Percentiles rank a stretch among this genome's conserved stretches.
Conservation (phyloP, 2,329 filamentous ascomycete species). For the Exophiala oligosperma region DNA sequence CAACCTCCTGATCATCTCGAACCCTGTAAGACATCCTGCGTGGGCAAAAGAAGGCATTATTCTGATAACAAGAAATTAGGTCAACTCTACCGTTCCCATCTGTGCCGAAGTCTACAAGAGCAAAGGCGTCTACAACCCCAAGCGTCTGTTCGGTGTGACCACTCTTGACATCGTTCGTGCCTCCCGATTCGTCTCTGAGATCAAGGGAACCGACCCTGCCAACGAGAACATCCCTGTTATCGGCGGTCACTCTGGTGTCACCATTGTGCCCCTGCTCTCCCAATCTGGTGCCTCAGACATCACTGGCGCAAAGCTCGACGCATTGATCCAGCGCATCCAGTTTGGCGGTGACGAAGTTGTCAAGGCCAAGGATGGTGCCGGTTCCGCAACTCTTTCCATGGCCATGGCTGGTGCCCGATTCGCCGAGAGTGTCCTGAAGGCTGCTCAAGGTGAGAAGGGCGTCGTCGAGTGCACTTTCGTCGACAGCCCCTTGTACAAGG, state of each 20-base stretch:
- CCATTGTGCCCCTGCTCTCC: constrained; percentile 96
- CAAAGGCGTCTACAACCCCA: constrained; percentile 95
- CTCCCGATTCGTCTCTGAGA: constrained; percentile 93
- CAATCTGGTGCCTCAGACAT: constrained; percentile 88
- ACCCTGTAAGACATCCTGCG: constrained; percentile 64
- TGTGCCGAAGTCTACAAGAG: constrained; percentile 95
- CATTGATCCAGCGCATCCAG: constrained; percentile 91
- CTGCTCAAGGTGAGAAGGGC: constrained; percentile 88
- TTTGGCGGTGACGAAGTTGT: constrained; percentile 99
- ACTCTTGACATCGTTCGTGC: constrained; percentile 98
- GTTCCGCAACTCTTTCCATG: constrained; percentile 97
- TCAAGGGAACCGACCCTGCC: constrained; percentile 86
- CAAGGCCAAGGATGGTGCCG: constrained; percentile 97
- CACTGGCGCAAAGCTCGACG: constrained; percentile 69
- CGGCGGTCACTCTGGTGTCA: constrained; percentile 95
- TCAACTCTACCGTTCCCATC: constrained; percentile 99
- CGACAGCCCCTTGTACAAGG: constrained; percentile 96
- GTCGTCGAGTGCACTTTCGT: constrained; percentile 96
- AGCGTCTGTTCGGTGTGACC: constrained; percentile 98
- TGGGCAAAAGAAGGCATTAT: constrained; percentile 7
- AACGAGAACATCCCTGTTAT: constrained; percentile 95
- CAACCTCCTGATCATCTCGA: constrained; percentile 96
- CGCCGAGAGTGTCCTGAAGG: constrained; percentile 91
- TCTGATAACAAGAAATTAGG: constrained; percentile 40
- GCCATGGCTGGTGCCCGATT: constrained; percentile 86